A percentile compares a stretch with the other conserved stretches of the same genome.
phyloP scores from a whole-genome alignment of 495 filamentous ascomycete genomes.

The Articulospora tetracladia region DNA sequence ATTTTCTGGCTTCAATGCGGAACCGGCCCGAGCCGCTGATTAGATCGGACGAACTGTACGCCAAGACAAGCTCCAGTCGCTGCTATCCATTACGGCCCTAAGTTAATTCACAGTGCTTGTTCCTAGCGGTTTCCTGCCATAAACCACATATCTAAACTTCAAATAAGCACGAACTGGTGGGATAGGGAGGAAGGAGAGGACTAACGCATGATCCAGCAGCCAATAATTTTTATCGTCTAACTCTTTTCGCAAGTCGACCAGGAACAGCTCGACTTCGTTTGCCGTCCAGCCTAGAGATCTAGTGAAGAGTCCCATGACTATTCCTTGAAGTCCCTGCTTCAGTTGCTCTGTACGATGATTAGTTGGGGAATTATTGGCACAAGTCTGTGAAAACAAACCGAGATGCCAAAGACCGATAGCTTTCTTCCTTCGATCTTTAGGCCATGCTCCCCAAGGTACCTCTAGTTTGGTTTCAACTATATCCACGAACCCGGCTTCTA shows the following conservation, averaged over 20 bases:
- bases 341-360: background rate
- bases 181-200: background rate
- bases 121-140: background rate
- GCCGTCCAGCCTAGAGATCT: background rate
- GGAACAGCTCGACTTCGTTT: background rate
- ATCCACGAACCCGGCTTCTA: background rate
- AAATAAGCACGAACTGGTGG: background rate
- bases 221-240: background rate
- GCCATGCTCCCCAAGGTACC: background rate
- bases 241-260: background rate
- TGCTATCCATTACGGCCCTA: too few relatives aligned
- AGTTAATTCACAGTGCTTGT: too few relatives aligned
- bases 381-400: background rate
- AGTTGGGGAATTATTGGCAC: background rate
- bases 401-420: background rate
- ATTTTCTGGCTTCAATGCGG: too few relatives aligned
- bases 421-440: background rate
- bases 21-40: too few relatives aligned
- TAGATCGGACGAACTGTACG: too few relatives aligned
- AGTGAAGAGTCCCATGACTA: background rate
- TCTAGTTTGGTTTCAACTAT: background rate
- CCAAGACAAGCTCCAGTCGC: too few relatives aligned
- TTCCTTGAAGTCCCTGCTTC: background rate
- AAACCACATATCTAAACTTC: background rate
- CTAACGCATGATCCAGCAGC: background rate